These are phyloP conservation scores for Dryadomyces quercus-mongolicae DNA, from an alignment of 2,329 filamentous ascomycete genomes.

Conservation along the genomic window DNA sequence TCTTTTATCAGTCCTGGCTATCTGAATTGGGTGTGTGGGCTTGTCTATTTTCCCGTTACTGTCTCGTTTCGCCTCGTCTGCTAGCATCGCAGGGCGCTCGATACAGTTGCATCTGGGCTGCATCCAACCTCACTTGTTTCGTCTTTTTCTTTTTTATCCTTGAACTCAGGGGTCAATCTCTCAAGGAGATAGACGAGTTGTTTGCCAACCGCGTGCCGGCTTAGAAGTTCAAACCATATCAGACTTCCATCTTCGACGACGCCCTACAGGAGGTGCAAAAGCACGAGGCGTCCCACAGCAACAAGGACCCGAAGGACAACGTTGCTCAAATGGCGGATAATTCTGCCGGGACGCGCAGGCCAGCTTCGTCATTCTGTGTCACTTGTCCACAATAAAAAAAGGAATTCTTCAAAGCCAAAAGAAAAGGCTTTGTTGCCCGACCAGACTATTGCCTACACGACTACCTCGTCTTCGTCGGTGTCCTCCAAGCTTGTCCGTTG, in stretches of 20 bases:
- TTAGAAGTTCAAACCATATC: slow-evolving; percentile 17
- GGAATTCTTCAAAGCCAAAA: background rate
- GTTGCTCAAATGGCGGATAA: no score
- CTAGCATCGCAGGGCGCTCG: slow-evolving; percentile 30
- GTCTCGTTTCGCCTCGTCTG: background rate
- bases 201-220: slow-evolving; percentile 16
- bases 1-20: slow-evolving; percentile 32
- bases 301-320: no score
- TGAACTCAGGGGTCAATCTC: slow-evolving; percentile 19
- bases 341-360: no score
- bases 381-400: background rate
- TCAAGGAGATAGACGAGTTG: slow-evolving; percentile 21
- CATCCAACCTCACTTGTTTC: slow-evolving; percentile 17
- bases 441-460: slow-evolving; percentile 15
- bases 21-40: slow-evolving; percentile 23
- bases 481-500: slow-evolving; percentile 47
- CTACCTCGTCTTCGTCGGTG: slow-evolving; percentile 40
- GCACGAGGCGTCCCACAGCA: background rate
- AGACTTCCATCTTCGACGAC: slow-evolving; percentile 16
- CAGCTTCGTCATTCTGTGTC: no score
- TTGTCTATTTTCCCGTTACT: background rate
- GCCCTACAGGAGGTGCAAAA: slow-evolving; percentile 14
- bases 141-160: slow-evolving; percentile 19
- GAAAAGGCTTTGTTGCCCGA: no score
- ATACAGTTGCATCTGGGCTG: slow-evolving; percentile 31